These are phyloP conservation scores for Cystofilobasidium macerans DNA, from an alignment of 768 basidiomycete genomes.

Conservation along the genomic window DNA sequence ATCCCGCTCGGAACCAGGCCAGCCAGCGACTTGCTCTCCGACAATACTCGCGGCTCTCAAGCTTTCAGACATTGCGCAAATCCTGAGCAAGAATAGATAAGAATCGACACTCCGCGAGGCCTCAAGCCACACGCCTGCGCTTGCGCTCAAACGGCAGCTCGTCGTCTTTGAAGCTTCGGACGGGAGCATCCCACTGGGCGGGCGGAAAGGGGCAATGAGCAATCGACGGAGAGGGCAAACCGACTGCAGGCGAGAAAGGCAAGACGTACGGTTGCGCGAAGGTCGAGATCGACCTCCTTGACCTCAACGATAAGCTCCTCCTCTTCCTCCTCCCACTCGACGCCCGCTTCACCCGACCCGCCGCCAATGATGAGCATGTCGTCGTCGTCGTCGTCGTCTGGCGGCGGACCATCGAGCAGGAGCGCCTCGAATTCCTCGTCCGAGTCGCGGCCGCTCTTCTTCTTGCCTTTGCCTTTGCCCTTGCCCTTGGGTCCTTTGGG, in stretches of 20 bases:
- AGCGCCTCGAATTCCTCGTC: background rate
- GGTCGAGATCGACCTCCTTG: background rate
- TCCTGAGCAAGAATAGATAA: too few species aligned
- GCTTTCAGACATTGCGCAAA: too few species aligned
- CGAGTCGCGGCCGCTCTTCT: background rate
- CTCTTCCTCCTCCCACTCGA: conserved; percentile 2
- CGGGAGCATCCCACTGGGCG: background rate
- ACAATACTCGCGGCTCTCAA: too few species aligned
- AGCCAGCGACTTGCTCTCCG: too few species aligned
- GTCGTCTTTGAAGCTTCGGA: background rate
- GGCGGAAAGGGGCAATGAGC: background rate
- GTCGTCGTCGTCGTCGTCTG: background rate
- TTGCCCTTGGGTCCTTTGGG: background rate
- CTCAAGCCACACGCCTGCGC: background rate
- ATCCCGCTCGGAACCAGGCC: too few species aligned
- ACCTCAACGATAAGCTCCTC: background rate
- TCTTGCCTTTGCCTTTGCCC: background rate
- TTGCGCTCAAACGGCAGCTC: background rate
- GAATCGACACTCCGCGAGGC: too few species aligned
- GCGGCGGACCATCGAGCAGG: background rate
- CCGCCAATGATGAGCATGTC: background rate
- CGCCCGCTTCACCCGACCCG: background rate
- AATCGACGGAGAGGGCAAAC: background rate
- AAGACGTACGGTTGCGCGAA: background rate
- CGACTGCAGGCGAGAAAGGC: background rate